Percentiles rank a stretch among this genome's conserved stretches.
Conservation (phyloP, 2,329 filamentous ascomycete species). For the Colletotrichum sp. region DNA sequence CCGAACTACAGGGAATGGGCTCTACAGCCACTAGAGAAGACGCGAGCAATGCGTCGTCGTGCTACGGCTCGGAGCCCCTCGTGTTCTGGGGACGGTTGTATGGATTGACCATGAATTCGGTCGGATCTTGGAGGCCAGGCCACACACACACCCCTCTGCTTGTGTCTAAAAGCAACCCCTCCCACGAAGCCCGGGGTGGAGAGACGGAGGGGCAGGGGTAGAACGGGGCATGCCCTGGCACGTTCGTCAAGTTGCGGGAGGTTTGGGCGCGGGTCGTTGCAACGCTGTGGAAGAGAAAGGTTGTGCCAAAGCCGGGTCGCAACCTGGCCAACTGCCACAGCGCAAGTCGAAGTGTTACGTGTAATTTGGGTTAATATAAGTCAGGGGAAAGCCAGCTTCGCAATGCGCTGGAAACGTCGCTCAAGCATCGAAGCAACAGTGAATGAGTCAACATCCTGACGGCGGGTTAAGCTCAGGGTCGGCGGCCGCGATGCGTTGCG, state of each 20-base stretch:
- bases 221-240: neutral
- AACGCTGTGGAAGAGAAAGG: constrained; percentile 13
- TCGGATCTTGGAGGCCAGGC: neutral
- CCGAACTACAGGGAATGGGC: neutral
- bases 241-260: neutral
- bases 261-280: constrained; percentile 3
- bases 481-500: neutral
- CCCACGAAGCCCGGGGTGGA: neutral
- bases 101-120: neutral
- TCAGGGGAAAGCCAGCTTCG: neutral
- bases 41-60: neutral
- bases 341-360: neutral
- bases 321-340: neutral
- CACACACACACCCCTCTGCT: neutral
- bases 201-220: neutral
- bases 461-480: neutral
- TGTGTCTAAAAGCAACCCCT: neutral
- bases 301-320: neutral
- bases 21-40: neutral
- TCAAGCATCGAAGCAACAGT: neutral
- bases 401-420: neutral
- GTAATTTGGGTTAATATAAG: constrained; percentile 20
- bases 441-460: constrained; percentile 10
- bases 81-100: neutral
- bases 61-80: neutral